Evolutionary conservation across 805 yeast genomes (phyloP), one percentile per base, ranked within the genome.

Genomic region (Barnettozyma botsteinii): DNA sequence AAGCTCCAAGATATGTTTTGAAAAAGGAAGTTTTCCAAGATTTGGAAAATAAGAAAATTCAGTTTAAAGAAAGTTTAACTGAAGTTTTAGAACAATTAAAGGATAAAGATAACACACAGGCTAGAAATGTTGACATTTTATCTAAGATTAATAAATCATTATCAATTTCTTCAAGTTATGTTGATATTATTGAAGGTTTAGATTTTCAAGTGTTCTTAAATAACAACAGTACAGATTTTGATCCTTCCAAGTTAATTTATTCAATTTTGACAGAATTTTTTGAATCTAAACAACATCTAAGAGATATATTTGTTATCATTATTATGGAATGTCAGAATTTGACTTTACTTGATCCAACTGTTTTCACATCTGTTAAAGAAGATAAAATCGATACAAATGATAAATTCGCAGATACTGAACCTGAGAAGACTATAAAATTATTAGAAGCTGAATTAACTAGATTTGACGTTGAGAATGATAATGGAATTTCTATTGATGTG

Each of bases 311-410:
- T 24, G 65, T 78, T 4, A 70, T 71, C 22, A 66, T 83, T 6
- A 67, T 85, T 10, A 72, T 85, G 71, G 76, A 79, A 34, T 70
- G 84, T 0, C 95, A 85, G 55, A 67, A 77, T 11, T 61, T 85
- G 10, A 81, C 93, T 0, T 60, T 84, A 10, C 75, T 72, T 22
- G 94, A 85, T 54, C 87, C 93, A 1, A 87, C 82, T 43, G 81
- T 79, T 2, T 85, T 85, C 59, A 68, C 70, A 37, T 75, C 82
- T 0, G 66, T 82, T 62, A 70, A 70, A 42, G 79, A 78, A 23
- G 85, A 80, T 28, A 34, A 36, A 4, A 5, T 50, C 10, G 51
- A 47, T 9, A 26, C 43, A 27, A 66, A 67, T 36, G 63, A 68
- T 40, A 59, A 68, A 21, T 65, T 65, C 10, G 55, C 60, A 2